Conservation (phyloP, 352 stramenopile species). For the Blastocystis sp. region DNA sequence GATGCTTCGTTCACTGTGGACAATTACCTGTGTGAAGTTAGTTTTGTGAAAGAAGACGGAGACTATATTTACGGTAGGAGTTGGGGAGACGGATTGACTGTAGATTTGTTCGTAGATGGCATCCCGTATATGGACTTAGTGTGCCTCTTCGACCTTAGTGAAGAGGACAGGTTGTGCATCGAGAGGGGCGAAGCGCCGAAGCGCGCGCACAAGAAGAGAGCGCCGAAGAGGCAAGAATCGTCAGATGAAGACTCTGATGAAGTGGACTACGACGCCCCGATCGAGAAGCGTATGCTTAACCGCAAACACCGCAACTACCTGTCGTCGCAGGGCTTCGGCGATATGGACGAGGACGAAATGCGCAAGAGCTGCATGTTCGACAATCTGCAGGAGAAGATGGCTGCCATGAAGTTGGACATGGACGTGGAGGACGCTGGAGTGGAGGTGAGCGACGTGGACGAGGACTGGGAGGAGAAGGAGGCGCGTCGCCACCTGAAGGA, state of each 20-base stretch:
- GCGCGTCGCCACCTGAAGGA: constrained; percentile 62
- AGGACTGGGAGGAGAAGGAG: constrained; percentile 63
- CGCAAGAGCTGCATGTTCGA: constrained; percentile 56
- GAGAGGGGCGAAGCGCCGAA: constrained; percentile 54
- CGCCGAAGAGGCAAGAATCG: background rate
- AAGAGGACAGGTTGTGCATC: constrained; percentile 52
- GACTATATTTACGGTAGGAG: constrained; percentile 50
- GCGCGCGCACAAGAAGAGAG: background rate
- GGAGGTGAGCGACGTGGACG: constrained; percentile 63
- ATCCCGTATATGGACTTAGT: constrained; percentile 70
- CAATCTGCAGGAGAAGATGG: constrained; percentile 41
- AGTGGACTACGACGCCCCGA: constrained; percentile 63
- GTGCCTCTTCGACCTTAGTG: constrained; percentile 44
- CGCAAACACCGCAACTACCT: constrained; percentile 67
- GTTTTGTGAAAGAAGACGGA: constrained; percentile 70
- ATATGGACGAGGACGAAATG: constrained; percentile 62
- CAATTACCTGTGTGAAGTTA: constrained; percentile 70
- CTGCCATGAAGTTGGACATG: constrained; percentile 20
- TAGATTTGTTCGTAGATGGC: constrained; percentile 67
- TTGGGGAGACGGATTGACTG: background rate
- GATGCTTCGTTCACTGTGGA: constrained; percentile 64
- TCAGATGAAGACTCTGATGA: constrained; percentile 9
- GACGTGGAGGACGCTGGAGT: constrained; percentile 49
- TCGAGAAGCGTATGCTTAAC: constrained; percentile 57
- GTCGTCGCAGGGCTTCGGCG: constrained; percentile 53